Evolutionary conservation across 139 green algal species (phyloP).

Genomic region (Zygnema cylindricum): DNA sequence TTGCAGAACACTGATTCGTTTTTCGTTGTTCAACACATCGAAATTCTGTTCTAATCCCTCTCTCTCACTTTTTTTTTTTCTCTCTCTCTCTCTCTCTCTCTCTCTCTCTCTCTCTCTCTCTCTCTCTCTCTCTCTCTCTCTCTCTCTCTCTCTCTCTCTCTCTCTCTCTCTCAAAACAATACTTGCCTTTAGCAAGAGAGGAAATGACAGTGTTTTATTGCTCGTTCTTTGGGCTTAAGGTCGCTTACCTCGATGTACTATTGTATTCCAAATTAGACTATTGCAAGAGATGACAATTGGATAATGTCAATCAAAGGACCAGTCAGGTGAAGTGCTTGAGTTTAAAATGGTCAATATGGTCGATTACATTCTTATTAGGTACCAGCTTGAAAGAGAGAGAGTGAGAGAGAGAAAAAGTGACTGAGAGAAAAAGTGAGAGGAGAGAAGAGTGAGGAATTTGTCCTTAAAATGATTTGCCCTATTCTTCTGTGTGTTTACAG

Average conservation of each 20-base stretch:
- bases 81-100: too few relatives aligned
- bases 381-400: background rate
- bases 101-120: too few relatives aligned
- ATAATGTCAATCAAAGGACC: background rate
- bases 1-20: too few relatives aligned
- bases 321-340: background rate
- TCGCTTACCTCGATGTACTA: too few relatives aligned
- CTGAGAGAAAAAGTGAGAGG: background rate
- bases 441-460: background rate
- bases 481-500: slow-evolving; percentile 14
- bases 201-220: too few relatives aligned
- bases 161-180: background rate
- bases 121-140: too few relatives aligned
- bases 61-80: too few relatives aligned
- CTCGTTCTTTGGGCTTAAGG: too few relatives aligned
- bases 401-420: background rate
- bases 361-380: background rate
- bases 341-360: background rate
- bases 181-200: too few relatives aligned
- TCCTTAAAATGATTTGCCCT: background rate
- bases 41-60: too few relatives aligned
- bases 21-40: too few relatives aligned
- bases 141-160: background rate
- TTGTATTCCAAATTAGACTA: background rate
- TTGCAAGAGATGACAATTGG: too few relatives aligned